Evolutionary conservation across 2,329 filamentous ascomycete species (phyloP), one percentile per base, ranked within the genome.

Genomic region (Taxawa tesnikishii): DNA sequence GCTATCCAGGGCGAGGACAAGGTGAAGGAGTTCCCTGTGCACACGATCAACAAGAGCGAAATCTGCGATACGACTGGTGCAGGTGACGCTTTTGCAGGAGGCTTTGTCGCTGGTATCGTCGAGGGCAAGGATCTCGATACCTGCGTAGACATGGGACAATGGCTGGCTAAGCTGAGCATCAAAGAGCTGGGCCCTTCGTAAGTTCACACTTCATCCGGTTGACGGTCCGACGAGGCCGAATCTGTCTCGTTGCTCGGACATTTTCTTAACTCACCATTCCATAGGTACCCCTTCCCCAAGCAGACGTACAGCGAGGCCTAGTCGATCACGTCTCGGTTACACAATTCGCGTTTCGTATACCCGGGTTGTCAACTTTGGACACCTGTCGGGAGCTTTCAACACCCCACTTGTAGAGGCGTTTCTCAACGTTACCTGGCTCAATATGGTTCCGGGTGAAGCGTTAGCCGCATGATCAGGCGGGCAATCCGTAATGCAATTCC

Each of bases 1-100:
- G 88, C 84, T 15, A 58, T 69, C 41, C 66, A 78, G 45, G 63
- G 67, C 32, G 63, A 68, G 39, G 41, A 47, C 25, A 69, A 74
- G 39, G 65, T 90, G 50, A 75, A 79, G 63, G 73, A 82, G 56
- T 90, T 77, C 66, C 70, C 78, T 13, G 85, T 98, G 31, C 83
- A 83, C 56, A 68, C 74, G 47, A 88, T 98, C 49, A 67, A 73
- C 44, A 66, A 72, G 56, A 70, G 73, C 31, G 67, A 82, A 63
- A 96, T 98, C 62, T 81, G 81, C 60, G 90, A 98, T 64, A 96
- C 88, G 59, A 96, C 88, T 55, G 90, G 90, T 55, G 90, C 90
- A 40, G 90, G 72, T 56, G 90, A 98, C 56, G 88, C 90, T 32
- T 98, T 98, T 52, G 88, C 90, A 37, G 90, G 85, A 53, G 90